These are phyloP conservation scores for Emergomyces orientalis DNA, from an alignment of 2,329 filamentous ascomycete genomes.

Conservation along the genomic window DNA sequence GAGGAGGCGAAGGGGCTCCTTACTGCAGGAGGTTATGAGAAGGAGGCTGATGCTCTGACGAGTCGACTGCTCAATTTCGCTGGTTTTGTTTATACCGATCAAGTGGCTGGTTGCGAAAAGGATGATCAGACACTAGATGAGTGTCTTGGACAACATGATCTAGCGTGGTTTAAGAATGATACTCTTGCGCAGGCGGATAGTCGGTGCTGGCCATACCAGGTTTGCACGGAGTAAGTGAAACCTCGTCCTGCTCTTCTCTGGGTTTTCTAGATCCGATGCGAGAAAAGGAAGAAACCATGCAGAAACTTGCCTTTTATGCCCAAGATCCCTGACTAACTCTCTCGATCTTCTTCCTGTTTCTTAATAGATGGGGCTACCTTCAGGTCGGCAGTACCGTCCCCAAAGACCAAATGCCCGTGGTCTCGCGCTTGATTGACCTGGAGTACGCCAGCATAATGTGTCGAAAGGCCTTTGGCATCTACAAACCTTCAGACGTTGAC, in stretches of 20 bases:
- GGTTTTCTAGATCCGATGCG: neutral
- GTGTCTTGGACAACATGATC: slow-evolving; percentile 45
- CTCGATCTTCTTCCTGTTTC: neutral
- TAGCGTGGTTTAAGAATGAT: slow-evolving; percentile 38
- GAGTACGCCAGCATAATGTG: slow-evolving; percentile 56
- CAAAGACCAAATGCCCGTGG: slow-evolving; percentile 52
- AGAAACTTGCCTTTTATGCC: neutral
- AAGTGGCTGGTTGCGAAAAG: slow-evolving; percentile 30
- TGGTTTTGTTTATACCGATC: slow-evolving; percentile 43
- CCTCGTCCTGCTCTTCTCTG: neutral
- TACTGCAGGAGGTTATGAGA: slow-evolving; percentile 40
- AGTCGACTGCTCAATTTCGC: slow-evolving; percentile 49
- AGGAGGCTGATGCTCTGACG: slow-evolving; percentile 35
- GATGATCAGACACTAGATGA: slow-evolving; percentile 37
- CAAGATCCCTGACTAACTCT: neutral
- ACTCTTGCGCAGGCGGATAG: slow-evolving; percentile 34
- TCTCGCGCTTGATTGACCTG: slow-evolving; percentile 61
- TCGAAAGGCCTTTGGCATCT: slow-evolving; percentile 60
- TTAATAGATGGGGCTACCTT: slow-evolving; percentile 63
- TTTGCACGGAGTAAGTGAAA: slow-evolving; percentile 36
- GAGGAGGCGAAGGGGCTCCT: slow-evolving; percentile 39
- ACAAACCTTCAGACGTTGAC: slow-evolving; percentile 50
- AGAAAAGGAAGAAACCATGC: neutral
- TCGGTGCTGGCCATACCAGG: slow-evolving; percentile 51
- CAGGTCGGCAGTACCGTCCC: slow-evolving; percentile 64